Base-by-base conservation (phyloP, 768 basidiomycete genomes). In the Boletus bicolor region DNA sequence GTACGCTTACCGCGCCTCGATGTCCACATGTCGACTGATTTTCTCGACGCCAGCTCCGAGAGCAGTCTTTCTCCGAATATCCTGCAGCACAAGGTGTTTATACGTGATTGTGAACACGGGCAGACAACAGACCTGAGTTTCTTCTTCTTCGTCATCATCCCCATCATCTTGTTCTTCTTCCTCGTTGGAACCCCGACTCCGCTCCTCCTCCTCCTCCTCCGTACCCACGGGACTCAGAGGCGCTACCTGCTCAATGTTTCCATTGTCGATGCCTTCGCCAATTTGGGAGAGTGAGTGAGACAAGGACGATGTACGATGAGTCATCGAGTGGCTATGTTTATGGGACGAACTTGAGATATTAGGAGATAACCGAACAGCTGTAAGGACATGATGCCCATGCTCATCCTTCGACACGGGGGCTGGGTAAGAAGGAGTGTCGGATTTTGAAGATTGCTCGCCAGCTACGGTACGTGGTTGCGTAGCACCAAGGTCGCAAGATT, bases 41-140 rank as follows among this genome's bases (percentile, higher is more conserved):
- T 73, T 73, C 57, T 73, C 73, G 19, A 73, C 68, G 8, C 73
- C 73, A 9, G 72, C 72, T 21, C 72, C 70, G 0, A 72, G 60
- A 3, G 66, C 62, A 14, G 73, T 73, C 56, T 66, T 74, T 42
- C 73, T 64, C 19, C 30, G 17, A 11, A 49, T 48, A 35, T 68
- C 68, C 70, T 73, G 52, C 36, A 43, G 32, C 48, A 19, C 44
- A 45, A 42, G 8, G 47, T 51, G 49, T 68, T 60, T 19, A 51
- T 51, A 50, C 5, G 6, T 14, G 19, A 10, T 44, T 11, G 2
- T 36, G 19, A 5, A 41, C 4, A 49, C 2, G 24, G 5, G 7
- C 1, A 12, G 17, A 52, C 5, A 24, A 50, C 64, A 21, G 15
- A 71, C 69, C 67, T 63, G 58, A 37, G 32, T 50, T 19, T 61